Conservation (phyloP, 2,329 filamentous ascomycete genomes). For the Botrytis hyacinthi region DNA sequence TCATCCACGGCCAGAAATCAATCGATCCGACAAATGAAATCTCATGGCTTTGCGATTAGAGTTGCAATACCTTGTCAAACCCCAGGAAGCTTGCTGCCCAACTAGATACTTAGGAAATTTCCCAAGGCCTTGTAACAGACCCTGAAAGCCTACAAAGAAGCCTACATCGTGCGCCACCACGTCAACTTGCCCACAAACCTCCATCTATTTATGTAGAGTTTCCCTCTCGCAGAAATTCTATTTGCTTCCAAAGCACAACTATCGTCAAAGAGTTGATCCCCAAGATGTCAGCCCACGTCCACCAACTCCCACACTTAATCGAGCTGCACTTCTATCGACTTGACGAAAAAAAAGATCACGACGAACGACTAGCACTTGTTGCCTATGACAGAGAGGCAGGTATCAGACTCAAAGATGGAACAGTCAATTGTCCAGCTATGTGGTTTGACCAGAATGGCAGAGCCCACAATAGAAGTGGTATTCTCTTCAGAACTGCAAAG, state of each 20-base stretch:
- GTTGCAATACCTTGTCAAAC: neutral
- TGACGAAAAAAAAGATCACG: neutral
- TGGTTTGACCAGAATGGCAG: conserved; percentile 8
- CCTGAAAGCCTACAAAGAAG: neutral
- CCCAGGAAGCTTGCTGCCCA: neutral
- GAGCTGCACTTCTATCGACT: neutral
- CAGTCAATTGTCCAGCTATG: neutral
- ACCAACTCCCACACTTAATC: neutral
- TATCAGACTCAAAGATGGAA: neutral
- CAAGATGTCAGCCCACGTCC: neutral
- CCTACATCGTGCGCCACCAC: neutral
- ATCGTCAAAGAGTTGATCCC: neutral
- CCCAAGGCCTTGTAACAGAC: neutral
- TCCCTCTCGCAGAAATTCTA: too few relatives aligned
- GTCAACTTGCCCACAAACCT: too few relatives aligned
- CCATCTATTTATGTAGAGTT: neutral
- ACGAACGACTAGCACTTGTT: neutral
- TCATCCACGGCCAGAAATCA: neutral
- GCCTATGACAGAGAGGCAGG: neutral
- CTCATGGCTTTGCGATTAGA: neutral
- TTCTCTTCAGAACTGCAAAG: neutral
- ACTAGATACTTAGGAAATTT: neutral
- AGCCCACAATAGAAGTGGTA: neutral
- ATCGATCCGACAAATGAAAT: neutral
- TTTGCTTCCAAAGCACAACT: neutral